phyloP scores from a whole-genome alignment of 2,329 filamentous ascomycete genomes.

The Ascochyta koolunga region DNA sequence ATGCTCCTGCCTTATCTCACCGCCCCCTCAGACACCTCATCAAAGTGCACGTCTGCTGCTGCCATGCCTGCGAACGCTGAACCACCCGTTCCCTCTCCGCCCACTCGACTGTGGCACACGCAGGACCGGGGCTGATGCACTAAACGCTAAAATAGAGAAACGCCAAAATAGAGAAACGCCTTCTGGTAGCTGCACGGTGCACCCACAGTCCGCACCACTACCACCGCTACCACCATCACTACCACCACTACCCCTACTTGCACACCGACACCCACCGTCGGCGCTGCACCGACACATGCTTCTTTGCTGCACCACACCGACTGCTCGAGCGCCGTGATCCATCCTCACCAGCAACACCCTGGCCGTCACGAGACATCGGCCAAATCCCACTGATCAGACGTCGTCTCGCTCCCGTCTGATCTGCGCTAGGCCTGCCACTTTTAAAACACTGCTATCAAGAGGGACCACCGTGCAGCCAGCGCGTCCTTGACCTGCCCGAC shows the following conservation, averaged over 20 bases:
- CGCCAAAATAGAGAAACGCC: neutral
- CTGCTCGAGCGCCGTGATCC: constrained; percentile 13
- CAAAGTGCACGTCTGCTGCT: constrained; percentile 10
- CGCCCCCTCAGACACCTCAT: constrained; percentile 14
- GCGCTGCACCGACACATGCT: neutral
- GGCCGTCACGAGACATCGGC: constrained; percentile 20
- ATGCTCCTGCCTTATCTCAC: constrained; percentile 4
- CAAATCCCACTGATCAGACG: constrained; percentile 16
- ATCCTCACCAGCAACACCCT: constrained; percentile 14
- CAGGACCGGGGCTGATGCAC: constrained; percentile 14
- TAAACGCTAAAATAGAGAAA: no score
- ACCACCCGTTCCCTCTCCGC: constrained; percentile 11
- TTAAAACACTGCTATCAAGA: constrained; percentile 11
- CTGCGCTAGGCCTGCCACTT: constrained; percentile 18
- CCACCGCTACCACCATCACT: no score
- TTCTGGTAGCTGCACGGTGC: constrained; percentile 8
- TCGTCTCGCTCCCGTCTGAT: constrained; percentile 22
- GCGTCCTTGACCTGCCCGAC: constrained; percentile 1
- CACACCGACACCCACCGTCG: constrained; percentile 1
- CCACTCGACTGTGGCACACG: no score
- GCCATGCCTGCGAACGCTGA: neutral
- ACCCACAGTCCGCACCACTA: no score
- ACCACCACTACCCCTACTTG: neutral
- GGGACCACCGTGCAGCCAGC: constrained; percentile 7
- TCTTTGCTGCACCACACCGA: constrained; percentile 9